These are phyloP conservation scores for Coprinopsis strossmayeri DNA, from an alignment of 768 basidiomycete genomes.

Conservation along the genomic window DNA sequence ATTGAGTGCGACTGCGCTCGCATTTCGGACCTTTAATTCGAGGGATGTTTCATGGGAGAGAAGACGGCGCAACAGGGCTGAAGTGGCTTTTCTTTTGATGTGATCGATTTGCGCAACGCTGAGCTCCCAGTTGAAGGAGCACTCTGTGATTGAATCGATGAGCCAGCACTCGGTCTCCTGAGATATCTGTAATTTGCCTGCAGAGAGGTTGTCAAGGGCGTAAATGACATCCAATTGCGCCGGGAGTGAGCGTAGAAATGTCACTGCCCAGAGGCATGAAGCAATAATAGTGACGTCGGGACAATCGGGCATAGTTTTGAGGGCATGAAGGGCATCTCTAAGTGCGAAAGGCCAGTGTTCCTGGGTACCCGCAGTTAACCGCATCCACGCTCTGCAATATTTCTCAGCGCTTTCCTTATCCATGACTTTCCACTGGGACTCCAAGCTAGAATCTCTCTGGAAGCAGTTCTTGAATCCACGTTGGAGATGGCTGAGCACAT, in stretches of 20 bases:
- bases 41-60: conserved; percentile 3
- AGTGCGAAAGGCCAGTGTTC: neutral
- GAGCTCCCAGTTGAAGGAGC: conserved; percentile 22
- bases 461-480: conserved; percentile 31
- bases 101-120: conserved; percentile 22
- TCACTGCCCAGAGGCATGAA: conserved; percentile 26
- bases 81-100: conserved; percentile 26
- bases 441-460: conserved; percentile 29
- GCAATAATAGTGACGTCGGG: conserved; percentile 26
- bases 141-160: conserved; percentile 30
- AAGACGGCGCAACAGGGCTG: conserved; percentile 23
- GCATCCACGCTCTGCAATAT: conserved; percentile 8
- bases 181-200: conserved; percentile 30
- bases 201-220: conserved; percentile 25
- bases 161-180: conserved; percentile 28
- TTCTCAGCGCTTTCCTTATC: conserved; percentile 27
- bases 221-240: conserved; percentile 17
- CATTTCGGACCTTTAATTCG: neutral
- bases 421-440: conserved; percentile 29
- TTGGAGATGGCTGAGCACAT: conserved; percentile 25
- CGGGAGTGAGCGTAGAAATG: conserved; percentile 22
- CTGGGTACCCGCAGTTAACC: neutral
- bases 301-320: conserved; percentile 28
- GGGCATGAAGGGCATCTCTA: conserved; percentile 20
- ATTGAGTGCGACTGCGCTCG: neutral